Evolutionary conservation across 495 filamentous ascomycete genomes (phyloP), one percentile per base, ranked within the genome.

Genomic region (Bacidia gigantensis): DNA sequence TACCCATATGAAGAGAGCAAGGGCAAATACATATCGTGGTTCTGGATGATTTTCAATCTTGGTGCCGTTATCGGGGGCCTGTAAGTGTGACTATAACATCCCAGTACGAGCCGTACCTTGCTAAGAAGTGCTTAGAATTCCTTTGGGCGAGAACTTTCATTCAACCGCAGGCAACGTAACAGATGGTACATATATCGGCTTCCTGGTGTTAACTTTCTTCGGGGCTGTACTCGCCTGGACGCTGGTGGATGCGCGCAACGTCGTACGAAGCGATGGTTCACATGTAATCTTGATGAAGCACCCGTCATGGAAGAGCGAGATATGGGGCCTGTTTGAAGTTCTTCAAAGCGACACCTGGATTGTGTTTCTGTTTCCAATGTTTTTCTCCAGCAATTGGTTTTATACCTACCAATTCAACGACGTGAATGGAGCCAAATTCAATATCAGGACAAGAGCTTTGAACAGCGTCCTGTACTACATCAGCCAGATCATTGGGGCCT

Each of bases 241-340:
- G 26, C 60, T 73, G 26, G 68, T 66, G 22, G 64, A 89, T 57
- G 84, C 84, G 44, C 72, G 79, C 50, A 72, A 78, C 45, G 75
- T 95, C 46, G 66, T 86, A 49, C 86, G 89, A 49, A 63, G 72
- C 2, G 89, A 95, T 64, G 87, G 87, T 35, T 83, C 82, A 26
- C 75, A 75, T 42, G 75, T 89, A 57, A 81, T 89, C 57, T 60
- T 88, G 17, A 88, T 87, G 84, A 85, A 89, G 72, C 81, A 87
- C 61, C 87, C 87, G 2, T 81, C 80, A 29, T 84, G 80, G 77
- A 60, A 59, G 47, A 69, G 63, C 44, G 71, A 74, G 61, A 17
- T 73, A 35, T 40, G 66, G 11, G 71, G 71, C 7, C 58, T 74
- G 23, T 67, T 57, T 54, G 62, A 70, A n/a, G 70, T 66, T 20